A percentile compares a stretch with the other conserved stretches of the same genome.
These are phyloP conservation scores for Hura crepitans DNA, from an alignment of 441 rosid genomes.

Conservation along the genomic window DNA sequence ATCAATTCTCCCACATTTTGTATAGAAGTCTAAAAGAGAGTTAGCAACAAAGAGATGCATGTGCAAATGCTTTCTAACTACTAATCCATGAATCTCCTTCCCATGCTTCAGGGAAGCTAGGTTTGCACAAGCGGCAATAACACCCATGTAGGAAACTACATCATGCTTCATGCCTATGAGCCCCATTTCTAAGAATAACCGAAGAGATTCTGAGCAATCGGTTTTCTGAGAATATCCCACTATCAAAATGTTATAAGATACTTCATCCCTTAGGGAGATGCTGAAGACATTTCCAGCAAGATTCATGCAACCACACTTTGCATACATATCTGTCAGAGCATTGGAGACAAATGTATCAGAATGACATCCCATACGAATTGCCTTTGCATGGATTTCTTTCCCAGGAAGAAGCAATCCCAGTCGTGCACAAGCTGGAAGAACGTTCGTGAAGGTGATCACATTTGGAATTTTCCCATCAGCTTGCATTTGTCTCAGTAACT, in stretches of 20 bases:
- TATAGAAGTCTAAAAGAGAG: constrained; percentile 50
- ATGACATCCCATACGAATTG: constrained; percentile 34
- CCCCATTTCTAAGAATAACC: constrained; percentile 45
- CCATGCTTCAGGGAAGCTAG: constrained; percentile 46
- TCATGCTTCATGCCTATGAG: constrained; percentile 39
- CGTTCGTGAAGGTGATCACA: constrained; percentile 67
- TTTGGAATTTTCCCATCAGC: constrained; percentile 56
- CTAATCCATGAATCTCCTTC: constrained; percentile 49
- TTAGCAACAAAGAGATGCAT: constrained; percentile 50
- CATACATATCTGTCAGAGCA: constrained; percentile 58
- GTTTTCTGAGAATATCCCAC: constrained; percentile 44
- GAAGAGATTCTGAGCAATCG: constrained; percentile 43
- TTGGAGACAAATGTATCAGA: constrained; percentile 48
- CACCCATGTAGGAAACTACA: constrained; percentile 46
- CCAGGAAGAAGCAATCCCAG: constrained; percentile 39
- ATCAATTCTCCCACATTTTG: constrained; percentile 49
- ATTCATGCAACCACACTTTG: constrained; percentile 46
- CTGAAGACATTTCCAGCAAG: constrained; percentile 41
- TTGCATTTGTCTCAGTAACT: constrained; percentile 62
- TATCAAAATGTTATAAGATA: constrained; percentile 54
- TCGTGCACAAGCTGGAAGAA: constrained; percentile 61
- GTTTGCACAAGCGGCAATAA: constrained; percentile 52
- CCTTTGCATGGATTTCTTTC: constrained; percentile 54
- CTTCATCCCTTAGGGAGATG: constrained; percentile 41
- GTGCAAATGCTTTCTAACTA: constrained; percentile 35